Conservation (phyloP, 306 rosid species). For the Castanospermum australe region DNA sequence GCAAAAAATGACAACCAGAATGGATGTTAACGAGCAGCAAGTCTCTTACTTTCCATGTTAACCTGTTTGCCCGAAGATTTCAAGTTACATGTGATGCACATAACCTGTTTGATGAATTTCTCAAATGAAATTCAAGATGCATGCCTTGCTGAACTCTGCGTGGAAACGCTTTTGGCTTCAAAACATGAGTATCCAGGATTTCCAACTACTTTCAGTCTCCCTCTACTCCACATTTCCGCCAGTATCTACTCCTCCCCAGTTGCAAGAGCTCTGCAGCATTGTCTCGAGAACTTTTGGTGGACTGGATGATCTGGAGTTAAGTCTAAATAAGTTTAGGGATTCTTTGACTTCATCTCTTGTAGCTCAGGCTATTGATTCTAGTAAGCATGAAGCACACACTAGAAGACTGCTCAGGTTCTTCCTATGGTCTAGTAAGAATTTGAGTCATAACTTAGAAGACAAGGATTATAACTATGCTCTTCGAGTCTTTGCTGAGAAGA, state of each 20-base stretch:
- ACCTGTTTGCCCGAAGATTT: neutral
- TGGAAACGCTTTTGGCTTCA: constrained; percentile 35
- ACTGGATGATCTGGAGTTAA: constrained; percentile 67
- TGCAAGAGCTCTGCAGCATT: constrained; percentile 52
- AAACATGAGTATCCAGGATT: constrained; percentile 6
- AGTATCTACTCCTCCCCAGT: constrained; percentile 23
- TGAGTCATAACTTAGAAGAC: constrained; percentile 53
- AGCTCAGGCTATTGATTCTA: constrained; percentile 57
- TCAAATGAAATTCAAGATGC: constrained; percentile 46
- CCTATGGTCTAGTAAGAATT: constrained; percentile 67
- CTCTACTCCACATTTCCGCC: constrained; percentile 35
- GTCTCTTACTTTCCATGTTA: neutral
- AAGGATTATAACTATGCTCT: constrained; percentile 71
- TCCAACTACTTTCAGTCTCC: constrained; percentile 16
- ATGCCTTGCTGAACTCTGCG: constrained; percentile 24
- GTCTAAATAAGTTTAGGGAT: constrained; percentile 39
- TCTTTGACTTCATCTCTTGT: constrained; percentile 64
- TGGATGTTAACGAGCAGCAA: neutral
- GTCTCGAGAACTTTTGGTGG: constrained; percentile 61
- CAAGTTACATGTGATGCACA: constrained; percentile 29
- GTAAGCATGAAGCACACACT: constrained; percentile 66
- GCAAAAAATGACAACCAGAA: neutral
- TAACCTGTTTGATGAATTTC: constrained; percentile 51
- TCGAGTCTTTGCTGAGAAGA: constrained; percentile 61
- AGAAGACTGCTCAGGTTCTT: constrained; percentile 83